Percentiles rank a stretch among this genome's conserved stretches.
Conservation (phyloP, 129 eudicot species). For the Flaveria ramosissima region DNA sequence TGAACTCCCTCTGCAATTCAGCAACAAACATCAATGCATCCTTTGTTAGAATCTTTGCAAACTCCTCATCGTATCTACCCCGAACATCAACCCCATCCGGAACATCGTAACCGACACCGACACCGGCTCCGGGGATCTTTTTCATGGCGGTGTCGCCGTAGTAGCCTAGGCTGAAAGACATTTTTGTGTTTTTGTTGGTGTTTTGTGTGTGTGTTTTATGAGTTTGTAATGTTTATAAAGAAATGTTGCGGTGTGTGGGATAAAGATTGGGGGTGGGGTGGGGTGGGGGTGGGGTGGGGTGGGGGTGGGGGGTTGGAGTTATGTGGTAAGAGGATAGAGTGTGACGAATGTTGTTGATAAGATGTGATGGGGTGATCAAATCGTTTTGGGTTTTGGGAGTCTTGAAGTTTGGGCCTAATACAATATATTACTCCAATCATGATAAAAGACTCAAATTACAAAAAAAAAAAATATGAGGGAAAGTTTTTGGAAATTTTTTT, state of each 20-base stretch:
- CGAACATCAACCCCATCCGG: slow-evolving; percentile 85
- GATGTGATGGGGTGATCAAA: slow-evolving; percentile 30
- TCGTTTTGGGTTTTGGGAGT: slow-evolving; percentile 32
- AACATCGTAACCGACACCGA: slow-evolving; percentile 52
- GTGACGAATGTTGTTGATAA: slow-evolving; percentile 36
- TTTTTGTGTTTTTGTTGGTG: neutral
- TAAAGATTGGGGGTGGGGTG: slow-evolving; percentile 24
- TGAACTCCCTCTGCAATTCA: slow-evolving; percentile 74
- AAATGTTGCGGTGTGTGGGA: slow-evolving; percentile 28
- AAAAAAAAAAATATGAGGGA: too few relatives aligned
- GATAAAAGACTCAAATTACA: too few relatives aligned
- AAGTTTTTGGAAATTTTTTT: too few relatives aligned
- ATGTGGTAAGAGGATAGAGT: slow-evolving; percentile 39
- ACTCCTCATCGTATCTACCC: slow-evolving; percentile 67
- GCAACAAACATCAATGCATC: slow-evolving; percentile 84
- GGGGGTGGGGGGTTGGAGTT: slow-evolving; percentile 23
- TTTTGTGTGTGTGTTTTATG: neutral
- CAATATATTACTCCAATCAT: neutral
- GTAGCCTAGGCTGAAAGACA: slow-evolving; percentile 39
- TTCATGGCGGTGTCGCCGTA: slow-evolving; percentile 37
- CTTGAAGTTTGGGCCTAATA: slow-evolving; percentile 37
- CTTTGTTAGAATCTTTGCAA: slow-evolving; percentile 60
- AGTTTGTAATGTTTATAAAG: slow-evolving; percentile 16
- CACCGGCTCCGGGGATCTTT: slow-evolving; percentile 18
- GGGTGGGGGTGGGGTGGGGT: neutral